A percentile compares a stretch with the other conserved stretches of the same genome.
These are phyloP conservation scores for Podospora anserina DNA, from an alignment of 495 filamentous ascomycete genomes.

Conservation along the genomic window DNA sequence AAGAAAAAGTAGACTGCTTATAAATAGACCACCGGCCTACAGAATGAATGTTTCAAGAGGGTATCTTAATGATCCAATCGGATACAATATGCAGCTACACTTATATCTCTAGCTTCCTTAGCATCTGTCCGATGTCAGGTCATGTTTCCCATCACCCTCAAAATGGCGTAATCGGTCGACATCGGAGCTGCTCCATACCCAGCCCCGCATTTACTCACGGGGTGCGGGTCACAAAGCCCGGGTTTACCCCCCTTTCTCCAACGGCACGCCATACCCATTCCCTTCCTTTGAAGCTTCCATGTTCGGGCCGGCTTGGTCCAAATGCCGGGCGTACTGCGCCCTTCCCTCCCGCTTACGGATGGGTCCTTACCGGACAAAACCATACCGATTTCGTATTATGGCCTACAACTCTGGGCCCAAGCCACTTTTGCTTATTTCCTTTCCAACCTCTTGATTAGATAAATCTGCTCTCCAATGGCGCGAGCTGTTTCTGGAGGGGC, in stretches of 20 bases:
- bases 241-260: neutral
- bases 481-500: neutral
- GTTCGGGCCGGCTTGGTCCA: neutral
- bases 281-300: neutral
- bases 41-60: constrained; percentile 7
- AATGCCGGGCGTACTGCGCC: neutral
- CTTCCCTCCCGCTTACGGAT: neutral
- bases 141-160: constrained; percentile 13
- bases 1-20: neutral
- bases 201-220: constrained; percentile 12
- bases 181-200: constrained; percentile 26
- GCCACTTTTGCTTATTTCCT: neutral
- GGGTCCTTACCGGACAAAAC: neutral
- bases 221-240: constrained; percentile 13
- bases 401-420: neutral
- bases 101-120: neutral
- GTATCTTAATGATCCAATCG: constrained; percentile 6
- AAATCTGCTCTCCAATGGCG: neutral
- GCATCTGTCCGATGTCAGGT: constrained; percentile 11
- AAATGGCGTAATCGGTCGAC: constrained; percentile 34
- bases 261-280: neutral
- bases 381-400: neutral
- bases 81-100: neutral
- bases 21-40: constrained; percentile 1
- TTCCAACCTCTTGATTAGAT: neutral